Evolutionary conservation across 768 basidiomycete genomes (phyloP).

Genomic region (Epithele typhae): DNA sequence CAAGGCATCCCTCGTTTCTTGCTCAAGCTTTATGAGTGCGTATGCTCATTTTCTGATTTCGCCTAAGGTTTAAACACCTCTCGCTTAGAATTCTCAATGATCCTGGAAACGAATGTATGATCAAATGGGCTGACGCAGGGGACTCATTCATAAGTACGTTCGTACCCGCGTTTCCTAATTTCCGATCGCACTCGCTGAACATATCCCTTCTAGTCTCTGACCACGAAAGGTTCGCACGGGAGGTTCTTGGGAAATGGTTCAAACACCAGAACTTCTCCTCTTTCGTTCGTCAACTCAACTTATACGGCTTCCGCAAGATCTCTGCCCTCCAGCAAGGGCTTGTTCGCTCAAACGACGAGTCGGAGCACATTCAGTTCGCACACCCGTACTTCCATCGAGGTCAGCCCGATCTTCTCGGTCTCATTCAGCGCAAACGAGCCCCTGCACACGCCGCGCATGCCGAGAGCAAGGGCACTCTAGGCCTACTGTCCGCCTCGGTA

Average conservation of each 20-base stretch:
- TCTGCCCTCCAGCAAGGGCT: constrained; percentile 95
- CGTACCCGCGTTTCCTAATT: constrained; percentile 1
- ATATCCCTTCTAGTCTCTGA: constrained; percentile 63
- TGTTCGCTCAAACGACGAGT: constrained; percentile 75
- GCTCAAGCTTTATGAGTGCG: constrained; percentile 89
- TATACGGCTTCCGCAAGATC: constrained; percentile 94
- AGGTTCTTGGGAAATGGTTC: constrained; percentile 92
- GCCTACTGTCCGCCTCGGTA: constrained; percentile 14
- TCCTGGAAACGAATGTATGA: constrained; percentile 71
- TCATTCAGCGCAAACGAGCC: constrained; percentile 84
- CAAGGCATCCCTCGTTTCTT: constrained; percentile 75
- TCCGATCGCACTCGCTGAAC: neutral
- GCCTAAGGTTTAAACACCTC: neutral
- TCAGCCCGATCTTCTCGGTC: constrained; percentile 81
- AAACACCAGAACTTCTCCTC: constrained; percentile 95
- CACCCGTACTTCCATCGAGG: constrained; percentile 86
- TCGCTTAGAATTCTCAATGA: constrained; percentile 78
- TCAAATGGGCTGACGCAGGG: constrained; percentile 87
- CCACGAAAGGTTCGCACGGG: constrained; percentile 83
- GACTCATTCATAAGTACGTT: constrained; percentile 85
- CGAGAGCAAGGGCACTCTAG: constrained; percentile 16
- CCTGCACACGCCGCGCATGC: constrained; percentile 27
- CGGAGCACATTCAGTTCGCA: constrained; percentile 87
- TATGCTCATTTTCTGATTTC: constrained; percentile 15
- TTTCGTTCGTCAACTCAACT: constrained; percentile 93